Base-by-base conservation (phyloP, 2,329 filamentous ascomycete species). In the Immersiporthe knoxdaviesiana region DNA sequence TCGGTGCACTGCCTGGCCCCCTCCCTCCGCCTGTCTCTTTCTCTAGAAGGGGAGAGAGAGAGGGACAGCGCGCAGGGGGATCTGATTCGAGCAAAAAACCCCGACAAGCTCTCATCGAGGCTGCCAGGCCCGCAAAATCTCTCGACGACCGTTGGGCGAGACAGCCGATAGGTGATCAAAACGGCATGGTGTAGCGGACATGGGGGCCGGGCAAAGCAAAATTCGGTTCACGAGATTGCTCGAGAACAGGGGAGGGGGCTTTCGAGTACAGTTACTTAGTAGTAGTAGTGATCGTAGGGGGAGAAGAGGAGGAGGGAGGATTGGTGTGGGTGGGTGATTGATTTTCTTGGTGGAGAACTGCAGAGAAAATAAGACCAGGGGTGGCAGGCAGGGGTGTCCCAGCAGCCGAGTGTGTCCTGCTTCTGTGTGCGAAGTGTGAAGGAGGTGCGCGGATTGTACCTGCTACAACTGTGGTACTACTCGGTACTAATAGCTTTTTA, bases 201-300 rank as follows among this genome's bases (percentile, higher is more conserved):
- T 75, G 76, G 75, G 76, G 74, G 60, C 70, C 68, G 70, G 71
- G 68, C 71, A 71, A 67, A 70, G 65, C 78, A 77, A 80, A 80
- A 80, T 77, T 81, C 78, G 79, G 81, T 83, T 82, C 80, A 80
- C 77, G 79, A 83, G 79, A 84, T 83, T 83, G 78, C 79, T 75
- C 75, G 74, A 74, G 78, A 80, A 79, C 77, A 74, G 78, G 76
- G 69, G 59, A n/a, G n/a, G n/a, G n/a, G n/a, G n/a, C n/a, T 24
- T 50, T 67, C 44, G 39, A 60, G 47, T 39, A n/a, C n/a, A n/a
- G n/a, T n/a, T n/a, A n/a, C n/a, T n/a, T n/a, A n/a, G n/a, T n/a
- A n/a, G n/a, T n/a, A n/a, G n/a, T n/a, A n/a, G n/a, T n/a, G n/a
- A n/a, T n/a, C n/a, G n/a, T n/a, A n/a, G n/a, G n/a, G n/a, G n/a